These are phyloP conservation scores for Lepidium sativum DNA, from an alignment of 345 rosid species.

Conservation along the genomic window DNA sequence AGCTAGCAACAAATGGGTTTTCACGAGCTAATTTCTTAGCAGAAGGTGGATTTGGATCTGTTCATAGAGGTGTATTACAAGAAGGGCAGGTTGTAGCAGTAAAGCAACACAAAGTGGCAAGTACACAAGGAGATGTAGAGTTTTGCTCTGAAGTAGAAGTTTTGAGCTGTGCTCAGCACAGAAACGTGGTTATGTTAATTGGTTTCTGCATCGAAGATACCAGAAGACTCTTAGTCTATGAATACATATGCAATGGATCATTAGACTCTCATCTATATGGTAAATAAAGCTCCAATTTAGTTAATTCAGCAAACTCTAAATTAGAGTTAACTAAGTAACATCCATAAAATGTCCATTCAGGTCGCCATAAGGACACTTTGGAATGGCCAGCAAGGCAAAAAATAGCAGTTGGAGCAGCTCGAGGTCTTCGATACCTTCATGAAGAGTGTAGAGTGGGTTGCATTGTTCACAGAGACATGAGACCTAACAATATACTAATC, in stretches of 20 bases:
- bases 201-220: conserved; percentile 52
- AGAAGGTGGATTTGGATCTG: conserved; percentile 53
- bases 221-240: conserved; percentile 54
- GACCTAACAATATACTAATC: conserved; percentile 57
- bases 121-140: conserved; percentile 50
- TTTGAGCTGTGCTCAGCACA: conserved; percentile 60
- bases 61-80: conserved; percentile 40
- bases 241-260: conserved; percentile 59
- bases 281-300: conserved; percentile 10
- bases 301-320: neutral
- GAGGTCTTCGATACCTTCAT: conserved; percentile 65
- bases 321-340: neutral
- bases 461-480: conserved; percentile 57
- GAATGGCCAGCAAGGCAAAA: conserved; percentile 48
- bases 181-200: conserved; percentile 54
- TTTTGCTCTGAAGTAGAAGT: conserved; percentile 61
- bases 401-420: conserved; percentile 59
- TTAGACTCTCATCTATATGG: conserved; percentile 56
- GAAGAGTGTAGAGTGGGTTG: conserved; percentile 74
- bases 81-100: conserved; percentile 59
- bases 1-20: conserved; percentile 45
- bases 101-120: conserved; percentile 41
- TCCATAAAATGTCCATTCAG: neutral
- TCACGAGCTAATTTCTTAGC: conserved; percentile 39
- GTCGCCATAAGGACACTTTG: conserved; percentile 25